Percentiles rank a stretch among this genome's conserved stretches.
phyloP scores from a whole-genome alignment of 352 stramenopile genomes.

The Peronospora belbahrii region DNA sequence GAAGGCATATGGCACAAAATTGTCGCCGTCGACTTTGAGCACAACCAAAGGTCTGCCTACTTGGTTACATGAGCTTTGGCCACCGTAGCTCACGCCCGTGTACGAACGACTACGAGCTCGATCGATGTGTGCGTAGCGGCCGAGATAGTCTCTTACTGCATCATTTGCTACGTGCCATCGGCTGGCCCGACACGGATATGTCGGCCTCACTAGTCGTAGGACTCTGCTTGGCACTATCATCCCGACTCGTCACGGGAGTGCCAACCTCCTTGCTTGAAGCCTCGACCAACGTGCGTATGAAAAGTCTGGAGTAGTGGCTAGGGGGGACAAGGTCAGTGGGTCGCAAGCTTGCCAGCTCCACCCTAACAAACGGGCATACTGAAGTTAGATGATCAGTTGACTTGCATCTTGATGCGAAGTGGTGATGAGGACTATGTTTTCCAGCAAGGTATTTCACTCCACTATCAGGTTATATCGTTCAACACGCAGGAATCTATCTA shows the following conservation, averaged over 20 bases:
- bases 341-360: too few relatives aligned
- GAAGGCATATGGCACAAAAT: constrained; percentile 43
- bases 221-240: constrained; percentile 4
- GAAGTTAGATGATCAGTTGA: too few relatives aligned
- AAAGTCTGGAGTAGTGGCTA: too few relatives aligned
- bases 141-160: constrained; percentile 12
- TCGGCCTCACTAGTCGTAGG: constrained; percentile 8
- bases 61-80: constrained; percentile 53
- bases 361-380: too few relatives aligned
- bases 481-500: too few relatives aligned
- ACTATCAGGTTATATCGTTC: too few relatives aligned
- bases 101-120: constrained; percentile 47
- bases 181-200: neutral
- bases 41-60: constrained; percentile 60
- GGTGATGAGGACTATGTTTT: too few relatives aligned
- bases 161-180: constrained; percentile 14
- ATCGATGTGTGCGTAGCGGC: constrained; percentile 24
- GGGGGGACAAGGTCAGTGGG: too few relatives aligned
- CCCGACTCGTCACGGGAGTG: constrained; percentile 3
- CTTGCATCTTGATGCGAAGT: too few relatives aligned
- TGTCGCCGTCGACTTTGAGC: constrained; percentile 36
- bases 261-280: constrained; percentile 1
- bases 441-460: too few relatives aligned
- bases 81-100: constrained; percentile 42
- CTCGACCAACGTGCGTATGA: neutral